A percentile compares a stretch with the other conserved stretches of the same genome.
phyloP scores from a whole-genome alignment of 306 rosid genomes.

The Ochetophila trinervis region DNA sequence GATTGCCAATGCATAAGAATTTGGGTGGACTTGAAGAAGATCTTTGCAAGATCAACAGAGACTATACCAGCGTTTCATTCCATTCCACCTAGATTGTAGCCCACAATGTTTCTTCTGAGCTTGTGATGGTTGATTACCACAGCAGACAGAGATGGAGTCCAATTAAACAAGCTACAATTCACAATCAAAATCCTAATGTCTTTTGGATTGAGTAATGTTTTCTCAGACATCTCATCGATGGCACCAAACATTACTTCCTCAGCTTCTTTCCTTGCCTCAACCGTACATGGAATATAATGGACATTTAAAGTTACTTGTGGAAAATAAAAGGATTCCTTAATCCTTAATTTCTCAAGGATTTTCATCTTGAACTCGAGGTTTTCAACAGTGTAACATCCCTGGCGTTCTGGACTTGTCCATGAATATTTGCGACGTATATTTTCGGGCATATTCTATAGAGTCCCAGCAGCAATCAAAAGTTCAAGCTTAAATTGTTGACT shows the following conservation, averaged over 20 bases:
- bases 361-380: slow-evolving; percentile 53
- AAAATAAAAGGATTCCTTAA: slow-evolving; percentile 55
- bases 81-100: slow-evolving; percentile 63
- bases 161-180: slow-evolving; percentile 66
- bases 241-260: slow-evolving; percentile 61
- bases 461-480: too few relatives aligned
- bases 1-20: slow-evolving; percentile 53
- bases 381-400: slow-evolving; percentile 43
- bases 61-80: slow-evolving; percentile 70
- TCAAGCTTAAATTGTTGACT: too few relatives aligned
- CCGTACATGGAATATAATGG: slow-evolving; percentile 55
- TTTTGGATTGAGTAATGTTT: slow-evolving; percentile 45
- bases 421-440: slow-evolving; percentile 51
- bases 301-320: slow-evolving; percentile 51
- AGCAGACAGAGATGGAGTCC: slow-evolving; percentile 58
- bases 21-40: slow-evolving; percentile 59
- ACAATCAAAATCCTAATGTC: slow-evolving; percentile 58
- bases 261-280: slow-evolving; percentile 64
- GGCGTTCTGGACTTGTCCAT: slow-evolving; percentile 34
- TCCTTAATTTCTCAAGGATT: slow-evolving; percentile 59
- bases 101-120: slow-evolving; percentile 49
- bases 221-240: slow-evolving; percentile 49
- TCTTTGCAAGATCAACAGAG: slow-evolving; percentile 62
- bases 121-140: slow-evolving; percentile 59
- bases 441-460: too few relatives aligned